Evolutionary conservation across 148 eudicot species (phyloP), one percentile per base, ranked within the genome.

Genomic region (Rhododendron williamsianum): DNA sequence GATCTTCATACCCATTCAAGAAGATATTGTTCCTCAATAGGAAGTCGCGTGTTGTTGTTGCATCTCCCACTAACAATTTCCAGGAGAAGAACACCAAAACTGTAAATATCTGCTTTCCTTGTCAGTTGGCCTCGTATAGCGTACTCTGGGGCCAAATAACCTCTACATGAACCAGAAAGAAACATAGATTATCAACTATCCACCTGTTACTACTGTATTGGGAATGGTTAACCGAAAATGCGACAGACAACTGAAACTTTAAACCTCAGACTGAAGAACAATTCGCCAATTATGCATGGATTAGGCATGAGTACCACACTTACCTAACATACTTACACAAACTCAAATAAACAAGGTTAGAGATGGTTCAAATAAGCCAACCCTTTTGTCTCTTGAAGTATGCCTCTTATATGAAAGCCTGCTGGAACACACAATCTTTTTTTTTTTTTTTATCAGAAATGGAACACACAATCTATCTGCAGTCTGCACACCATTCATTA

Each of bases 141-240:
- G 87, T 96, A 96, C 90, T 96, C 98, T 12, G 98, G 98, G 23
- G 98, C 98, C 92, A 96, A 89, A 90, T 96, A 96, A 67, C 98
- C 98, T 84, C 98, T 96, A 87, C 88, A 87, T 71, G 13, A 58
- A 81, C 52, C 80, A 83, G 38, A 56, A 56, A 21, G 65, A 60
- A 69, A 41, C 16, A 25, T 13, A 21, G 33, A 10, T 33, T 76
- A 82, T 10, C 72, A 30, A 67, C 33, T 76, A 19, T 79, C 41
- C 21, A 56, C 36, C 27, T 10, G n/a, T 33, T 3, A 38, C 67
- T 23, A 74, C 38, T 45, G 81, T 25, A 25, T 45, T 77, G 52
- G 48, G 80, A 43, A 30, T 46, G 38, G 7, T 49, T 78, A n/a
- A 78, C 36, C 4, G 60, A 12, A 78, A 78, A 78, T 48, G 36